These are phyloP conservation scores for Discostella stelligera DNA, from an alignment of 352 stramenopile species.

Conservation along the genomic window DNA sequence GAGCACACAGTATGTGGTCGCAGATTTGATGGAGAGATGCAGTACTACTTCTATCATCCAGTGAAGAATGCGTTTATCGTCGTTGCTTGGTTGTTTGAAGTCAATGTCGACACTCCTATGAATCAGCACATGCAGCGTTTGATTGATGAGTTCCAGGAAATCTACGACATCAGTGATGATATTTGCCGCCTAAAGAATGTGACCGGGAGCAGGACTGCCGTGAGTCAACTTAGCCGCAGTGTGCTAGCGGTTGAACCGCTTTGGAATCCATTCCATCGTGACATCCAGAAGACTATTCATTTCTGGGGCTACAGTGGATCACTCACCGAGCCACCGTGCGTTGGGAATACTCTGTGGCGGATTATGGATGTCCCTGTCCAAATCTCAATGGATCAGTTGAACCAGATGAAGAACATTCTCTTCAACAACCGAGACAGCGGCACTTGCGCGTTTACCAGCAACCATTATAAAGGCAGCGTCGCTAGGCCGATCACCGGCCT, in stretches of 20 bases:
- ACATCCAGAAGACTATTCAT: constrained; percentile 65
- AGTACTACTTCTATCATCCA: constrained; percentile 70
- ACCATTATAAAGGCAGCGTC: constrained; percentile 41
- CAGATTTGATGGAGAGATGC: constrained; percentile 75
- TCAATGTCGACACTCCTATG: constrained; percentile 3
- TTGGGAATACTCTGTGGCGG: constrained; percentile 63
- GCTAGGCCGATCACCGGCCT: constrained; percentile 21
- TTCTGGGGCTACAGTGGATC: constrained; percentile 81
- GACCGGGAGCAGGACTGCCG: not conserved
- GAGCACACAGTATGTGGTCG: constrained; percentile 72
- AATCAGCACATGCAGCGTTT: constrained; percentile 67
- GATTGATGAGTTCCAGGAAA: constrained; percentile 70
- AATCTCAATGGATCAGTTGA: constrained; percentile 60
- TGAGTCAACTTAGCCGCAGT: not conserved
- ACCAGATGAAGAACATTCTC: constrained; percentile 68
- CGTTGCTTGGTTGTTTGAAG: constrained; percentile 28
- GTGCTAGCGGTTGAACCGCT: constrained; percentile 3
- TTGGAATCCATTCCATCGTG: constrained; percentile 69
- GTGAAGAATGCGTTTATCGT: constrained; percentile 40
- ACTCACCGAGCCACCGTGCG: constrained; percentile 76
- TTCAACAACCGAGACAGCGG: constrained; percentile 51
- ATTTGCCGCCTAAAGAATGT: constrained; percentile 15
- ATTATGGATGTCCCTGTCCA: constrained; percentile 70
- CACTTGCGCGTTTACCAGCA: constrained; percentile 37
- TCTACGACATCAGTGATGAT: constrained; percentile 56